phyloP scores from a whole-genome alignment of 805 yeast species.

The Candida takata region DNA sequence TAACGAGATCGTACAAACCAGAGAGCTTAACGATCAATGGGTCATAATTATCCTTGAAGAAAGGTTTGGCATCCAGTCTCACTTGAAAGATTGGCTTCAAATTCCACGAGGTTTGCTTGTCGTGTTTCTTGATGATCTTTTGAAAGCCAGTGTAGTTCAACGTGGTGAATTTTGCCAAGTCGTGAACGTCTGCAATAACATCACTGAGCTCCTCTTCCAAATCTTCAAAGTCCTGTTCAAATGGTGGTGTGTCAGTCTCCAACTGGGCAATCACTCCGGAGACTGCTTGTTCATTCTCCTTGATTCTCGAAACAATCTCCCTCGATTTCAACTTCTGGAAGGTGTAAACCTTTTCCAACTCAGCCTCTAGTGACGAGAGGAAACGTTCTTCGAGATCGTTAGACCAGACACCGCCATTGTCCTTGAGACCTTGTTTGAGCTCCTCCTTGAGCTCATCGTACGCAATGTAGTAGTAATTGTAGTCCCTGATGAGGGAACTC shows the following conservation, averaged over 20 bases:
- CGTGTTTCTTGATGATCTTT: slow-evolving; percentile 94
- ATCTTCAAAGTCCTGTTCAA: slow-evolving; percentile 64
- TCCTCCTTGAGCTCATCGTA: slow-evolving; percentile 87
- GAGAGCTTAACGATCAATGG: slow-evolving; percentile 82
- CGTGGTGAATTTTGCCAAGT: slow-evolving; percentile 87
- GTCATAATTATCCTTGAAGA: slow-evolving; percentile 93
- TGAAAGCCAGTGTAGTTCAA: slow-evolving; percentile 96
- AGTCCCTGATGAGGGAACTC: slow-evolving; percentile 83
- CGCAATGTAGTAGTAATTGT: slow-evolving; percentile 82
- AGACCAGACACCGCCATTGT: slow-evolving; percentile 58
- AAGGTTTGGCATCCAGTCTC: slow-evolving; percentile 87
- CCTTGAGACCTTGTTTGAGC: slow-evolving; percentile 60
- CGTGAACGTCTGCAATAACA: slow-evolving; percentile 95
- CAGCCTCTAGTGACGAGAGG: slow-evolving; percentile 63
- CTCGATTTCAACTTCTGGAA: slow-evolving; percentile 84
- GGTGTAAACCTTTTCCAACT: slow-evolving; percentile 87
- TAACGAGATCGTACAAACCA: slow-evolving; percentile 80
- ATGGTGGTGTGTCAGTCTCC: slow-evolving; percentile 40
- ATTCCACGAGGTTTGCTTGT: slow-evolving; percentile 74
- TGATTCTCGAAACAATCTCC: slow-evolving; percentile 80
- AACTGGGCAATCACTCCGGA: slow-evolving; percentile 54
- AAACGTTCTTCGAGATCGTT: slow-evolving; percentile 77
- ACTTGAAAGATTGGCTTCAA: slow-evolving; percentile 91
- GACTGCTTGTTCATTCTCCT: slow-evolving; percentile 71
- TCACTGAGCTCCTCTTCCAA: slow-evolving; percentile 74